Conservation (phyloP, 2,329 filamentous ascomycete genomes). For the Fusarium caatingaense region DNA sequence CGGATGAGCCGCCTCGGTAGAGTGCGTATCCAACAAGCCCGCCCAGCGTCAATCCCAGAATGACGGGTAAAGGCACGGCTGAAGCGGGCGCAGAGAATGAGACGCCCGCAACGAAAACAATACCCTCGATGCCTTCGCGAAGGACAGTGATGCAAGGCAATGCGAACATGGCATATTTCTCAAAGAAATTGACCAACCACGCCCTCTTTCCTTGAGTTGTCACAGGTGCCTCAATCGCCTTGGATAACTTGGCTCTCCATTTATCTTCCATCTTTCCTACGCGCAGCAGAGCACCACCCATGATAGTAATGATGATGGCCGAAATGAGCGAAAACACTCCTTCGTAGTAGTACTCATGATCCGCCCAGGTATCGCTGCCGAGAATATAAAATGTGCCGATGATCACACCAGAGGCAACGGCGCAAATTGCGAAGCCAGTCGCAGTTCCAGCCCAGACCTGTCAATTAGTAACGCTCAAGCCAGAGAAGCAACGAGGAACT, state of each 20-base stretch:
- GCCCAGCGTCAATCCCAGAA: conserved; percentile 77
- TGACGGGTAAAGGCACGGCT: conserved; percentile 80
- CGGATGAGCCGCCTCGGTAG: conserved; percentile 67
- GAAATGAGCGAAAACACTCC: conserved; percentile 82
- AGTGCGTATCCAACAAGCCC: conserved; percentile 76
- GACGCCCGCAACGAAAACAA: conserved; percentile 90
- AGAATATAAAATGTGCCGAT: conserved; percentile 79
- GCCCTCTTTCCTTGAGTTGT: conserved; percentile 56
- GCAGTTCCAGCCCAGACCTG: conserved; percentile 68
- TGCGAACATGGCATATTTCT: conserved; percentile 89
- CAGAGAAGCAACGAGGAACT: background rate
- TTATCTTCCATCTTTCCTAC: conserved; percentile 87
- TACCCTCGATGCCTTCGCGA: conserved; percentile 85
- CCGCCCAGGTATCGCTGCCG: conserved; percentile 74
- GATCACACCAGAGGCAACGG: conserved; percentile 73
- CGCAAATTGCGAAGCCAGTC: conserved; percentile 62
- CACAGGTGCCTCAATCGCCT: conserved; percentile 68
- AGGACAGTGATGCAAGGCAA: conserved; percentile 88
- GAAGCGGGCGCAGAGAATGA: conserved; percentile 79
- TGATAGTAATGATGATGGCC: conserved; percentile 82
- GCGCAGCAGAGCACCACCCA: conserved; percentile 83
- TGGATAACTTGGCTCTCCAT: conserved; percentile 83
- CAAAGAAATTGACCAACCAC: conserved; percentile 70
- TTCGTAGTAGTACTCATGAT: conserved; percentile 83
- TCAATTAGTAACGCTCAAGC: background rate